Base-by-base conservation (phyloP, 805 yeast species). In the Suhomyces sp. region DNA sequence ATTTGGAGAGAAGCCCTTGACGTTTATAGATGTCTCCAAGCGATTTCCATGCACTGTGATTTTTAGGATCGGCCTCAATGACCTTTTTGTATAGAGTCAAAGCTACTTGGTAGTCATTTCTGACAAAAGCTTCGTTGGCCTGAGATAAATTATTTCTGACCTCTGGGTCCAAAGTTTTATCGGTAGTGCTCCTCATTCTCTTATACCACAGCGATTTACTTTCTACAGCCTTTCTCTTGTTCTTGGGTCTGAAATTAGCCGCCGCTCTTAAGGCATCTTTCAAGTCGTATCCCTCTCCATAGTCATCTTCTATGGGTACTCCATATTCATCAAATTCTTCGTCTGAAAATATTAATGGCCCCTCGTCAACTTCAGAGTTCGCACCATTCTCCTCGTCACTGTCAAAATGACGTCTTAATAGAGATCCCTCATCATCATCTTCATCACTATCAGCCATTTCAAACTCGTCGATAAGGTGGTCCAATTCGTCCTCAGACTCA, bases 11-110 rank as follows among this genome's bases (percentile, higher is more conserved):
- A 46, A 84, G 76, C 1, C 90, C 92, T 55, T 84, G 86, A 49
- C 80, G 73, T 52, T 83, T 78, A 58, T 88, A 86, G 46, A 93
- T 88, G 62, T 89, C 96, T 46, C 97, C 97, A 45, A 91, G 71
- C 0, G 96, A 88, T 61, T 88, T 86, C 74, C 92, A 92, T 0
- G 97, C 97, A 45, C 88, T 83, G 66, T 83, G 86, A 65, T 88
- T 87, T 58, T 82, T 81, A 12, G 89, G 86, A 63, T 91, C 97
- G 50, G 84, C 76, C 60, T 85, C 84, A 54, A 93, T 85, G 10
- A 90, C 96, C 55, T 83, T 89, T 58, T 76, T 72, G 68, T 80
- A 92, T 48, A 79, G 64, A 48, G 79, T 70, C 58, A 82, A 79
- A 0, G 96, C 93, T 0, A 71, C 76, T 29, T 78, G 81, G 17